Base-by-base conservation (phyloP, 768 basidiomycete species). In the Amylocystis lapponica region DNA sequence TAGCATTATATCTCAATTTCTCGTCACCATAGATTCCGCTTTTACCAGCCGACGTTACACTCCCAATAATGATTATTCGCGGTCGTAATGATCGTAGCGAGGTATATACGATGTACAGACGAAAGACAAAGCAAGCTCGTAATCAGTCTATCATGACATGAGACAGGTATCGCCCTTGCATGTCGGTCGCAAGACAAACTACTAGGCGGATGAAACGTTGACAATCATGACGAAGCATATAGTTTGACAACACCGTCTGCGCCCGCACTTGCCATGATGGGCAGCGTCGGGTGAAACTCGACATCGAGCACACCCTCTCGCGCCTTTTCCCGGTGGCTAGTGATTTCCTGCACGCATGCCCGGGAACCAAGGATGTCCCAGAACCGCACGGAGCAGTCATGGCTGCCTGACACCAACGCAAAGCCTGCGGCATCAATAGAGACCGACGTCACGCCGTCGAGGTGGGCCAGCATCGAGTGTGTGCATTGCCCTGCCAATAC, bases 201-300 rank as follows among this genome's bases (percentile, higher is more conserved):
- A n/a, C n/a, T n/a, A n/a, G n/a, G 29, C 9, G 10, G 29, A 30
- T 13, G 20, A 16, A 12, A 37, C 11, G 11, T 20, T 20, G 11
- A 49, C 50, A 48, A 65, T 72, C 72, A 89, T 66, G 86, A 90
- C 56, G 86, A 86, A 48, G 87, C 86, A 62, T 88, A 96, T 21
- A 97, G 70, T 64, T 91, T 91, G 47, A 97, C 81, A 34, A 91
- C 84, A 21, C 94, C 93, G 65, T 97, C 95, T 11, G 91, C 90
- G n/a, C 95, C 95, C 16, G 89, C 88, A 61, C 89, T 95, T 13
- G 86, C 90, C 75, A 96, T 80, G 57, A 93, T 80, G 22, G 87
- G 86, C 44, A 93, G 63, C 47, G 83, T 76, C 11, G 84, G 80
- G 59, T 91, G 87, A 66, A 87, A 87, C 50, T 86, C 82, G 11